These are phyloP conservation scores for Colletotrichum liriopes DNA, from an alignment of 2,329 filamentous ascomycete species.

Conservation along the genomic window DNA sequence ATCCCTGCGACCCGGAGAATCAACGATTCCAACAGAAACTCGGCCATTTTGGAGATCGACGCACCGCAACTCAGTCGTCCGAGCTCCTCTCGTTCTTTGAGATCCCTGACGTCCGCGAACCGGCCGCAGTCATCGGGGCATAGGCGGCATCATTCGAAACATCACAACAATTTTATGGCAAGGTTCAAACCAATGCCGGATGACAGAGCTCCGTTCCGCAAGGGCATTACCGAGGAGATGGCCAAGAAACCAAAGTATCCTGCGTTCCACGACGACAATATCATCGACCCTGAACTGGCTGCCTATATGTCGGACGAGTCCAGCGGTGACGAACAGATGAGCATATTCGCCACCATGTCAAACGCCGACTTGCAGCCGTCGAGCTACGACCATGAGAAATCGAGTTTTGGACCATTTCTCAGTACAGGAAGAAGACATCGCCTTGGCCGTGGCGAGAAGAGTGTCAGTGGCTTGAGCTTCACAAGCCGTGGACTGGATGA, in stretches of 20 bases:
- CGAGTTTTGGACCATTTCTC: slow-evolving; percentile 80
- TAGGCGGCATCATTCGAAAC: slow-evolving; percentile 86
- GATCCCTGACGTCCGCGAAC: slow-evolving; percentile 74
- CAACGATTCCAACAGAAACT: slow-evolving; percentile 87
- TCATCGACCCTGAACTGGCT: slow-evolving; percentile 96
- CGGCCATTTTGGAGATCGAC: slow-evolving; percentile 92
- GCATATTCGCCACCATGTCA: slow-evolving; percentile 84
- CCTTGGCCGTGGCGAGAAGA: slow-evolving; percentile 81
- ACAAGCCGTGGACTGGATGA: slow-evolving; percentile 80
- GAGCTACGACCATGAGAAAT: slow-evolving; percentile 81
- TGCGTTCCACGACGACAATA: slow-evolving; percentile 98
- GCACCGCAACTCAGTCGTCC: slow-evolving; percentile 87
- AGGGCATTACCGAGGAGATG: slow-evolving; percentile 76
- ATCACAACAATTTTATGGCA: slow-evolving; percentile 80
- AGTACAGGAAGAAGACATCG: slow-evolving; percentile 83
- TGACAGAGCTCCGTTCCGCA: slow-evolving; percentile 90
- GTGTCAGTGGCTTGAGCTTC: slow-evolving; percentile 78
- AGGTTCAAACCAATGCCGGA: slow-evolving; percentile 81
- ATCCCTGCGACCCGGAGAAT: slow-evolving; percentile 76
- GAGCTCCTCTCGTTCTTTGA: slow-evolving; percentile 92
- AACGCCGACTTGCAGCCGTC: slow-evolving; percentile 75
- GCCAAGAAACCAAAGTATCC: slow-evolving; percentile 79
- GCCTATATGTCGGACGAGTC: slow-evolving; percentile 97
- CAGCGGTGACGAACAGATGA: slow-evolving; percentile 92
- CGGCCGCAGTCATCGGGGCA: slow-evolving; percentile 86